A percentile compares a stretch with the other conserved stretches of the same genome.
Conservation (phyloP, 164 flowering plant species). For the Aristolochia californica region DNA sequence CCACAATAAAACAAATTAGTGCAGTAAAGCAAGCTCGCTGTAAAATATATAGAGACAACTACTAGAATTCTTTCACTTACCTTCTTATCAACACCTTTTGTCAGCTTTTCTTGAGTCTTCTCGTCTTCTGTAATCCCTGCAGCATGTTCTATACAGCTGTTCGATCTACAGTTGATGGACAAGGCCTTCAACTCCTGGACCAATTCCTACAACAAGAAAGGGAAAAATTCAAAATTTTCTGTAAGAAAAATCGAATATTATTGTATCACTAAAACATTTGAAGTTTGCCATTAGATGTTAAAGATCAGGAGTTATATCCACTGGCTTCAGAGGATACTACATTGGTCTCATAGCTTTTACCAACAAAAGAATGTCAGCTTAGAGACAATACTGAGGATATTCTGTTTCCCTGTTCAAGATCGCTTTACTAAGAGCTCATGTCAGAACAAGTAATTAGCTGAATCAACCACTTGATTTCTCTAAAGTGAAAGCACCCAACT, state of each 20-base stretch:
- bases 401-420: no score
- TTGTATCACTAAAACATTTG: not conserved
- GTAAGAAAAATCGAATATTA: not conserved
- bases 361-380: no score
- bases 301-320: no score
- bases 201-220: conserved; percentile 31
- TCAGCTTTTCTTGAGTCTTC: conserved; percentile 70
- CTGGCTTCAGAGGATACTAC: no score
- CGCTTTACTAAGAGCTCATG: no score
- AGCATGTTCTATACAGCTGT: conserved; percentile 91
- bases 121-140: conserved; percentile 71
- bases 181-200: conserved; percentile 62
- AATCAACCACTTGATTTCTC: no score
- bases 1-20: not conserved
- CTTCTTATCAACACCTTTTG: conserved; percentile 68
- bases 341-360: no score
- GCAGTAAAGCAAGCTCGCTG: not conserved
- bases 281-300: conserved; percentile 2
- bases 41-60: not conserved
- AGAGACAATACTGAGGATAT: no score
- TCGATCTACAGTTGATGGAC: conserved; percentile 54
- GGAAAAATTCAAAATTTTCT: not conserved
- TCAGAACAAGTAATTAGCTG: no score
- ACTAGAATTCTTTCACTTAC: conserved; percentile 26
- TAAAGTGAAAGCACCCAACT: no score